Conservation (phyloP, 23 red algal species). For the Cyanidioschyzon merolae region DNA sequence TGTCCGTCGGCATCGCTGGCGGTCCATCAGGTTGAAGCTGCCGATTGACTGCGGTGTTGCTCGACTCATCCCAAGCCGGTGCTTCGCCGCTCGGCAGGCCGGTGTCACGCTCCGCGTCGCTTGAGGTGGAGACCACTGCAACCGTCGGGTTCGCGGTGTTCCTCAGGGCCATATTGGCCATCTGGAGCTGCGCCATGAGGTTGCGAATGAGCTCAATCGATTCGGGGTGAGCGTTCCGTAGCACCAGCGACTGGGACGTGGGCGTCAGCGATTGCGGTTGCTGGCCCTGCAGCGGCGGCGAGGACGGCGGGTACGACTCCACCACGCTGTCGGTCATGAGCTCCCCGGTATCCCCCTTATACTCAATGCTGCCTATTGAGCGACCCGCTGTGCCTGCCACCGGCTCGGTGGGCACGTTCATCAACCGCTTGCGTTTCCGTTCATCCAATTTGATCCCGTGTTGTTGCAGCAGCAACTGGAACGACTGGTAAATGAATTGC, state of each 20-base stretch:
- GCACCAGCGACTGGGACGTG: neutral
- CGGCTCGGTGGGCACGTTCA: neutral
- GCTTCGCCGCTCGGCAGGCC: neutral
- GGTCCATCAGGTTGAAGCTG: neutral
- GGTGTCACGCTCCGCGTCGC: neutral
- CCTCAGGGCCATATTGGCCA: neutral
- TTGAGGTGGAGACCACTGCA: neutral
- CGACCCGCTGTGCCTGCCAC: neutral
- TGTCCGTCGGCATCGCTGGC: neutral
- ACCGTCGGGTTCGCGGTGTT: neutral
- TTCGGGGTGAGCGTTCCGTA: neutral
- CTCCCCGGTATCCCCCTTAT: neutral
- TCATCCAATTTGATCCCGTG: conserved; percentile 40
- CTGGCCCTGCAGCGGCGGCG: neutral
- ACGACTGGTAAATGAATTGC: conserved; percentile 47
- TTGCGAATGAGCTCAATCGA: neutral
- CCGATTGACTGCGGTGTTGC: neutral
- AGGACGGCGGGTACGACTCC: neutral
- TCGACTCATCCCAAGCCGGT: neutral
- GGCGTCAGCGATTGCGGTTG: neutral
- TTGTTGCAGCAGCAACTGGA: conserved; percentile 71
- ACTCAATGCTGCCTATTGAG: neutral
- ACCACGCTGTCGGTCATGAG: neutral
- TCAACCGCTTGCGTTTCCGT: conserved; percentile 66
- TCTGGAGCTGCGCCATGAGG: neutral